Percentiles rank a stretch among this genome's conserved stretches.
Conservation (phyloP, 192 early-diverging fungal species). For the Coemansia sp. region DNA sequence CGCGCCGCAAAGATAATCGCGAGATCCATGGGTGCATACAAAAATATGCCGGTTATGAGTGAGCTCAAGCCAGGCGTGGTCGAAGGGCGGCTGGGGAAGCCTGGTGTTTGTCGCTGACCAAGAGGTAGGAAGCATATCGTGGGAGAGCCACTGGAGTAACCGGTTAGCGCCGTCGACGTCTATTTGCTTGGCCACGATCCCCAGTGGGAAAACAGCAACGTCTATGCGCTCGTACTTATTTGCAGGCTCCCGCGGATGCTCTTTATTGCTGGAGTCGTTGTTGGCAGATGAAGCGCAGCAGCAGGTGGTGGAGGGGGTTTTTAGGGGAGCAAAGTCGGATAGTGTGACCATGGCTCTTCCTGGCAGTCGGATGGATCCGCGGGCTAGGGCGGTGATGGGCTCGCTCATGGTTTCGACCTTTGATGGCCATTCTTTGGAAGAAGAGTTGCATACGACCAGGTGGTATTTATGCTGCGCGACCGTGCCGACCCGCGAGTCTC, state of each 20-base stretch:
- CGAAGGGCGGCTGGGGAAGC: conserved; percentile 31
- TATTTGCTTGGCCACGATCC: conserved; percentile 35
- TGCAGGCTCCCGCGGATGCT: not conserved
- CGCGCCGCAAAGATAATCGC: conserved; percentile 39
- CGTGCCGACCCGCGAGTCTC: conserved; percentile 33
- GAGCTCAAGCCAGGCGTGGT: conserved; percentile 44
- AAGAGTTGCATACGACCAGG: conserved; percentile 47
- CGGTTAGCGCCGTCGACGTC: conserved; percentile 23
- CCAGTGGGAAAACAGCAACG: conserved; percentile 42
- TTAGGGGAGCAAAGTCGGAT: conserved; percentile 42
- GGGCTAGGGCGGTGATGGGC: conserved; percentile 36
- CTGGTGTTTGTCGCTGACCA: conserved; percentile 19
- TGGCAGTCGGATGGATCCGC: conserved; percentile 29
- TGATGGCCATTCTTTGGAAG: conserved; percentile 42
- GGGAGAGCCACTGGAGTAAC: conserved; percentile 33
- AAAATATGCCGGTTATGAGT: conserved; percentile 46
- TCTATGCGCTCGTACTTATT: conserved; percentile 28
- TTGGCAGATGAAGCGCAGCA: not conserved
- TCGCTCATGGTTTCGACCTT: conserved; percentile 44
- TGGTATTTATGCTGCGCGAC: conserved; percentile 41
- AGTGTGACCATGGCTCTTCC: conserved; percentile 48
- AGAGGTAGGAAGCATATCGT: conserved; percentile 29
- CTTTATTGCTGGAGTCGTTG: not conserved
- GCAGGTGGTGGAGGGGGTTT: not conserved
- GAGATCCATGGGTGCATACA: conserved; percentile 49